Base-by-base conservation (phyloP, 169 alveolate genomes). In the Besnoitia besnoiti region DNA sequence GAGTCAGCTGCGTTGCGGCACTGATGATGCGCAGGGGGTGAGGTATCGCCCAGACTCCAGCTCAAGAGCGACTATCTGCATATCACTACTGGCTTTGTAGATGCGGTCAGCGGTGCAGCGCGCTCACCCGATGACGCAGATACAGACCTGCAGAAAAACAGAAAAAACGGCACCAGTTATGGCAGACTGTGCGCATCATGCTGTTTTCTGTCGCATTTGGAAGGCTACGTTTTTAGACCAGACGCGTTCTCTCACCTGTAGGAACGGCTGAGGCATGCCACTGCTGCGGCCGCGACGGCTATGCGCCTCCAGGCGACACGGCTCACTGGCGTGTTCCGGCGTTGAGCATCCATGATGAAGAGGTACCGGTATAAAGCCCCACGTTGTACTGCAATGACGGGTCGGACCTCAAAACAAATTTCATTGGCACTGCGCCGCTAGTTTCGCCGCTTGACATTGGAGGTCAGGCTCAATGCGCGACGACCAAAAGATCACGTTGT, bases 281-380 rank as follows among this genome's bases (percentile, higher is more conserved):
- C 35, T 24, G 73, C 33, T 27, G 73, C 73, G 8, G 73, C 30
- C 16, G 73, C 73, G 73, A 24, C 73, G 21, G 35, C 8, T 33
- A 55, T 21, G 73, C 73, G 73, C 73, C 73, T 55, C 73, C 73
- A 55, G 73, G 27, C 73, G 73, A 27, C 35, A 55, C 73, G 73
- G 73, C 73, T 55, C 0, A 27, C 73, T 0, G 73, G 35, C 73
- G 73, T 55, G 35, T 55, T 55, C 35, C n/a, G 33, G 73, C 73
- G 27, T 5, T 5, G 35, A 55, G 73, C n/a, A 33, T 0, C 73
- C 73, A 55, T 55, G 10, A 33, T 55, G n/a, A n/a, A 16, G 2
- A 2, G 73, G 30, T 55, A 33, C 73, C 73, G 0, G 73, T 33
- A 55, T 21, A 1, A 21, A 3, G 27, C 73, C n/a, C n/a, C n/a